phyloP scores from a whole-genome alignment of 257 asterid genomes.

The Solanum rostratum region DNA sequence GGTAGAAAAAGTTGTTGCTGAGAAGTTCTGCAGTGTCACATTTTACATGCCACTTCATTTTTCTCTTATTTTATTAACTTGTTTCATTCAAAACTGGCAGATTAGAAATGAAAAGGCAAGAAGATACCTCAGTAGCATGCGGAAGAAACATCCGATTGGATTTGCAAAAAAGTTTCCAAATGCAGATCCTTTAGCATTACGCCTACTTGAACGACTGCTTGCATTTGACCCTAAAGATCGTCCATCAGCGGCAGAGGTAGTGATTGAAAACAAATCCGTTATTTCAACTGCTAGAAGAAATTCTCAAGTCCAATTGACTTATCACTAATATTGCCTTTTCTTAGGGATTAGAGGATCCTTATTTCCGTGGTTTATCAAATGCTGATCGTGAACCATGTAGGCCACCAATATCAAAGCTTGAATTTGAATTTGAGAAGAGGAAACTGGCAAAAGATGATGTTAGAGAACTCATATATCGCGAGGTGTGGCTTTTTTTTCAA shows the following conservation, averaged over 20 bases:
- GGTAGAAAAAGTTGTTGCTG: neutral
- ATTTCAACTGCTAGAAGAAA: neutral
- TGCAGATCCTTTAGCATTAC: constrained; percentile 80
- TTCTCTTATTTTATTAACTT: neutral
- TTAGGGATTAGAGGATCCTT: constrained; percentile 76
- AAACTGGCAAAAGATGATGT: constrained; percentile 86
- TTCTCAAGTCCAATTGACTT: neutral
- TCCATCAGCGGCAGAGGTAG: constrained; percentile 89
- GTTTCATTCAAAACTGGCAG: constrained; percentile 44
- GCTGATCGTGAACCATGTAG: constrained; percentile 82
- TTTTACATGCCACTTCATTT: neutral
- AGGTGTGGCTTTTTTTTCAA: constrained; percentile 13
- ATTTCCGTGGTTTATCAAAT: constrained; percentile 65
- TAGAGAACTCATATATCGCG: constrained; percentile 78
- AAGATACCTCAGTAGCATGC: constrained; percentile 84
- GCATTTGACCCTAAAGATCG: constrained; percentile 96
- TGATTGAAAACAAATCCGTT: neutral
- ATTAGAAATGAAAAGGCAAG: constrained; percentile 98
- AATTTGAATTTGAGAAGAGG: constrained; percentile 89
- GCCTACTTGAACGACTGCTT: constrained; percentile 62
- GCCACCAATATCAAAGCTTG: constrained; percentile 84
- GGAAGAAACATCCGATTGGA: constrained; percentile 74
- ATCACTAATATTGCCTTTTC: constrained; percentile 5
- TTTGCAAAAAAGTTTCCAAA: constrained; percentile 67
- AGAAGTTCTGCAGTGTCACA: neutral